Evolutionary conservation across 805 yeast genomes (phyloP), one percentile per base, ranked within the genome.

Genomic region (Millerago galiae): DNA sequence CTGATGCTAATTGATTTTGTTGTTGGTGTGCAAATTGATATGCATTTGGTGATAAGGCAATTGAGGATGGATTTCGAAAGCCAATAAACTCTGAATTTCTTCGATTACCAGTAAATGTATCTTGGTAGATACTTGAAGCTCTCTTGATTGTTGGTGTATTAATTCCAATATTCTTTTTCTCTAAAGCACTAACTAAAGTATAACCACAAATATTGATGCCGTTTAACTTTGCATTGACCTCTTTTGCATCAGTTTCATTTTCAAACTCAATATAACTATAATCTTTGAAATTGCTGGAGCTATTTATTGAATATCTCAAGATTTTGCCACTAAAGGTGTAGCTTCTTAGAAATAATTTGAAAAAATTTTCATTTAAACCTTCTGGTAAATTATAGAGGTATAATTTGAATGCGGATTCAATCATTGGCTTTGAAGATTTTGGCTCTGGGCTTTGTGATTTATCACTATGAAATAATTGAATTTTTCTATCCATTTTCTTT

Each of bases 191-290:
- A 12, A 33, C 43, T 25, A 57, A 26, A 2, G 28, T 18, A 17
- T 43, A 32, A 1, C 55, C 61, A 16, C 51, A 44, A 17, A 57
- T 35, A 7, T 53, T 47, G 9, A 55, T 52, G 16, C 61, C 60
- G 38, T 57, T 50, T 34, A 57, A 49, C 21, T 44, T 53, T 34
- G 48, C 55, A 28, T 43, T 40, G 2, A 49, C 52, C 1, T 45
- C 48, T 16, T 35, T 45, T 6, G 59, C 60, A 45, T 57, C 61
- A 3, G 34, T 36, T 27, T 45, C 46, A n/a, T 48, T 43, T 18
- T 52, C 54, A 38, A 57, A 57, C n/a, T 57, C 61, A 42, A 57
- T 57, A 25, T 40, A 57, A 25, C 52, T 50, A 7, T 40, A 15
- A n/a, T 42, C 44, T 7, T 40, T 37, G 6, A 33, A 34, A 25